Percentiles rank a stretch among this genome's conserved stretches.
phyloP scores from a whole-genome alignment of 768 basidiomycete species.

The Phaffia tasmanica region DNA sequence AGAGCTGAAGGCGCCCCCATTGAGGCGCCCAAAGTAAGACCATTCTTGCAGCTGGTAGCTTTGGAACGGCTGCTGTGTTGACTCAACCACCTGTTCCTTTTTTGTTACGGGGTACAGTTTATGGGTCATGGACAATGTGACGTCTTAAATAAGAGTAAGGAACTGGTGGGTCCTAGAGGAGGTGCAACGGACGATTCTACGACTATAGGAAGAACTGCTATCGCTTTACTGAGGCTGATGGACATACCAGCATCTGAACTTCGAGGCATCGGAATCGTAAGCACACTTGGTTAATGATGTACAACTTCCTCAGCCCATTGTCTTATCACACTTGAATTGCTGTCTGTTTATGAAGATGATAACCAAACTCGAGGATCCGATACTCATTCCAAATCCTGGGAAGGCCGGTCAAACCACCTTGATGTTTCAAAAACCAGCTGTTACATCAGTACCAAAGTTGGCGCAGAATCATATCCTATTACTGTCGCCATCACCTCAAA shows the following conservation, averaged over 20 bases:
- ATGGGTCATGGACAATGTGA: slow-evolving; percentile 38
- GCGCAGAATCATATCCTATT: neutral
- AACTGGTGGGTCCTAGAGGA: slow-evolving; percentile 51
- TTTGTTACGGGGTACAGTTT: slow-evolving; percentile 11
- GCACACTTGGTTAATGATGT: neutral
- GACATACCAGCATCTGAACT: slow-evolving; percentile 6
- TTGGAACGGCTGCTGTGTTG: no score
- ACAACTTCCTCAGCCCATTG: neutral
- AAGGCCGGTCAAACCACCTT: slow-evolving; percentile 20
- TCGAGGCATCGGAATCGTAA: slow-evolving; percentile 18
- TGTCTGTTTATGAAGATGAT: slow-evolving; percentile 6
- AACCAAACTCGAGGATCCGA: slow-evolving; percentile 19
- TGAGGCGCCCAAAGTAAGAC: slow-evolving; percentile 73
- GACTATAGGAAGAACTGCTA: slow-evolving; percentile 64
- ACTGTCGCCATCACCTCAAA: neutral
- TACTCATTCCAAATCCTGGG: neutral
- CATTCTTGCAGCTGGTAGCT: no score
- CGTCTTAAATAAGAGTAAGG: slow-evolving; percentile 62
- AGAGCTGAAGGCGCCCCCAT: slow-evolving; percentile 73
- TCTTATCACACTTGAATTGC: neutral
- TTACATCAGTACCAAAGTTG: neutral
- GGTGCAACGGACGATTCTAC: slow-evolving; percentile 60
- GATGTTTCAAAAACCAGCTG: neutral
- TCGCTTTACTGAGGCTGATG: slow-evolving; percentile 39
- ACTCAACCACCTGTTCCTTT: neutral